Evolutionary conservation across 148 eudicot species (phyloP).

Genomic region (Camellia lanceoleosa): DNA sequence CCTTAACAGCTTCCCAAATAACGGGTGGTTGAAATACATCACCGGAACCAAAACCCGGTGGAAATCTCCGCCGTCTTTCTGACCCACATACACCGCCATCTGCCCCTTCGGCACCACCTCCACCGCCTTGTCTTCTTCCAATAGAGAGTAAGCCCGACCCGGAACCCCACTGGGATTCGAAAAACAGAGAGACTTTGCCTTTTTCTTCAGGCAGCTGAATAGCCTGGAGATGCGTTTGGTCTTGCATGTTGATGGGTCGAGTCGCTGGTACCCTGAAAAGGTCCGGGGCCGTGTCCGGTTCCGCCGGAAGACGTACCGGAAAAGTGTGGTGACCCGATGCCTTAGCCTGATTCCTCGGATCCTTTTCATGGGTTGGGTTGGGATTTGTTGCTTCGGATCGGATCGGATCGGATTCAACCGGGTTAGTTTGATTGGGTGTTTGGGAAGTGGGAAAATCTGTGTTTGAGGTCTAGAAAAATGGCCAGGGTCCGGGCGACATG

Average conservation of each 20-base stretch:
- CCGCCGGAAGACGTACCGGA: slow-evolving; percentile 30
- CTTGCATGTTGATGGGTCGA: slow-evolving; percentile 15
- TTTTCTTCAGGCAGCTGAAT: slow-evolving; percentile 29
- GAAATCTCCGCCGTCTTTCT: slow-evolving; percentile 51
- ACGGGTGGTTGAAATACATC: slow-evolving; percentile 72
- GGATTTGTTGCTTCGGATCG: not conserved
- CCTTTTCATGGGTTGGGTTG: slow-evolving; percentile 7
- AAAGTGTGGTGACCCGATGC: slow-evolving; percentile 30
- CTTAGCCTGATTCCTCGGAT: slow-evolving; percentile 42
- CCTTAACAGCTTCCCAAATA: slow-evolving; percentile 58
- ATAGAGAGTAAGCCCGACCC: slow-evolving; percentile 27
- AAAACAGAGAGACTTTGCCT: slow-evolving; percentile 33
- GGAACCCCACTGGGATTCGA: not conserved
- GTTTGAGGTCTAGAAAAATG: too few species aligned
- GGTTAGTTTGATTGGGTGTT: too few species aligned
- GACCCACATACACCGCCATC: slow-evolving; percentile 73
- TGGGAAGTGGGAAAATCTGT: too few species aligned
- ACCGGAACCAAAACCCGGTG: slow-evolving; percentile 69
- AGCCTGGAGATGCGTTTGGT: slow-evolving; percentile 30
- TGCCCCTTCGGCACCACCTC: slow-evolving; percentile 65
- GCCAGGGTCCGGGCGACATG: too few species aligned
- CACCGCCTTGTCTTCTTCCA: slow-evolving; percentile 24
- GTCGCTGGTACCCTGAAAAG: slow-evolving; percentile 21
- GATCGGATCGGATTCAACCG: too few species aligned
- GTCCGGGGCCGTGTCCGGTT: not conserved